phyloP scores from a whole-genome alignment of 2,329 filamentous ascomycete species.

The Stachybotrys chartarum region DNA sequence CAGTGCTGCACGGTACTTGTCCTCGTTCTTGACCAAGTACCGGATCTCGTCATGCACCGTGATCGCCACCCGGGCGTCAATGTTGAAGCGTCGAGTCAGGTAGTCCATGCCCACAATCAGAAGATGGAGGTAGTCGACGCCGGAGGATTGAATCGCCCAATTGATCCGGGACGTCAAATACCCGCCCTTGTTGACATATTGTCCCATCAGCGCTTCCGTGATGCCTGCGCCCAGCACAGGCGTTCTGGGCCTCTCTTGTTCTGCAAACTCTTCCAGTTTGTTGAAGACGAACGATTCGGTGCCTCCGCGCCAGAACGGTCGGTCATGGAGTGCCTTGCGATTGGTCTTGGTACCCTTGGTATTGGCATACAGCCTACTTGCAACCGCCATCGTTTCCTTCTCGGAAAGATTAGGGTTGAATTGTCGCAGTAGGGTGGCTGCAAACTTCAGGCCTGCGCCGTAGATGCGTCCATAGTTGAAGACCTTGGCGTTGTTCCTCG shows the following conservation, averaged over 20 bases:
- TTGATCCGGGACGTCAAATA: constrained; percentile 97
- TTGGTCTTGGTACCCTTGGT: constrained; percentile 88
- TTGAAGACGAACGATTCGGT: constrained; percentile 99
- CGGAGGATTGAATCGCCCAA: constrained; percentile 97
- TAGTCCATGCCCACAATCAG: constrained; percentile 95
- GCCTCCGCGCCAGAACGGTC: constrained; percentile 87
- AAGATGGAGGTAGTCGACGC: constrained; percentile 93
- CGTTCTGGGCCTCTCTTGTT: constrained; percentile 84
- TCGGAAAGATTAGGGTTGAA: constrained; percentile 87
- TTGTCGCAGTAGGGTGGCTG: constrained; percentile 79
- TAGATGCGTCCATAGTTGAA: constrained; percentile 99
- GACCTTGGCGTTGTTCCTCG: constrained; percentile 89
- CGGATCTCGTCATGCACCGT: constrained; percentile 98
- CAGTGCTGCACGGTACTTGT: constrained; percentile 86
- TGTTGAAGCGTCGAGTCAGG: constrained; percentile 74
- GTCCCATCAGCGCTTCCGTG: constrained; percentile 86
- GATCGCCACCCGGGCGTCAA: constrained; percentile 78
- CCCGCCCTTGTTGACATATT: constrained; percentile 79
- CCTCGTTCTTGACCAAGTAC: constrained; percentile 77
- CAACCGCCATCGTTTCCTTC: constrained; percentile 66
- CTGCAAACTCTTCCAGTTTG: constrained; percentile 93
- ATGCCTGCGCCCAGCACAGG: constrained; percentile 92
- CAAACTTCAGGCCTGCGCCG: constrained; percentile 93
- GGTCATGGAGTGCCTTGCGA: constrained; percentile 62
- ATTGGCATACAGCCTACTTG: constrained; percentile 72